Evolutionary conservation across 495 filamentous ascomycete species (phyloP), one percentile per base, ranked within the genome.

Genomic region (Tuber microsphaerosporum): DNA sequence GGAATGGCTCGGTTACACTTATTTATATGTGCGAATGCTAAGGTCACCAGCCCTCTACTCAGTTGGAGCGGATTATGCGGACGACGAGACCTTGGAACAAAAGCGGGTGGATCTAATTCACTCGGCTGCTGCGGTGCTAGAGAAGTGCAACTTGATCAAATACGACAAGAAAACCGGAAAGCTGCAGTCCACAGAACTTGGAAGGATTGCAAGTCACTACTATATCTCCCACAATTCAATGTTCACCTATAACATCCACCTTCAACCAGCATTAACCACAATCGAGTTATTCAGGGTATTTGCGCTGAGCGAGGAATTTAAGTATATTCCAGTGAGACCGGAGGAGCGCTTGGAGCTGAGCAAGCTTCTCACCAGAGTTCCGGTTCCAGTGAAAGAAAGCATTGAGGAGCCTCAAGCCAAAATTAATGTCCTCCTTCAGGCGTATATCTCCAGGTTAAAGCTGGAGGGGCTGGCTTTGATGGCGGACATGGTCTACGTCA

Each of bases 201-300:
- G 95, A 65, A 90, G 95, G 37, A 94, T 99, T 81, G 90, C 95
- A 2, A 97, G 94, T 1, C 95, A 99, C 83, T 99, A 99, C 85
- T 99, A 99, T 85, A 97, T 99, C 79, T 93, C 93, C 5, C 90
- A 97, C 83, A 93, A 88, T 72, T 98, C 96, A 17, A 99, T 99
- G 94, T 85, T 93, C 34, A 97, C 92, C 22, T 99, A 98, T 86
- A 95, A 97, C 82, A 92, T 92, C 80, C 92, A 98, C 76, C 92
- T 99, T 44, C 94, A 97, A 83, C 94, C 95, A 22, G 92, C 91
- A 20, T 92, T 98, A 76, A 92, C 91, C 26, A 91, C 91, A 26
- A 94, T 98, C 74, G 95, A 99, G 82, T 86, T 99, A 39, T 99
- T 99, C 90, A 90, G 95, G 16, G 90, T 98, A n/a, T 99, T 99